Evolutionary conservation across 192 early-diverging fungal genomes (phyloP), one percentile per base, ranked within the genome.

Genomic region (Backusella circina): DNA sequence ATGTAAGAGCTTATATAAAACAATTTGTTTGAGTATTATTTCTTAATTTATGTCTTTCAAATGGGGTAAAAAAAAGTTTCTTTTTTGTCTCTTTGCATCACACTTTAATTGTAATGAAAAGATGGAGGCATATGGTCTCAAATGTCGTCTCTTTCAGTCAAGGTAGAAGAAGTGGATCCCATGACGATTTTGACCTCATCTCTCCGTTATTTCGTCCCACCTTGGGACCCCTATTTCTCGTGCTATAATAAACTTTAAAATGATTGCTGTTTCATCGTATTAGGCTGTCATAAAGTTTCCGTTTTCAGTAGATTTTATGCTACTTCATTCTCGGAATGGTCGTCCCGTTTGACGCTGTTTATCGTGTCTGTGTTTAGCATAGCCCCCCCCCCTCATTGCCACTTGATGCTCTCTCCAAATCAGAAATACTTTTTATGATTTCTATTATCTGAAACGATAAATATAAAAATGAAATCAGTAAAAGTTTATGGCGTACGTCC

Each of bases 121-220:
- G 23, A 57, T 51, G 32, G 51, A 72, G 61, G 37, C 71, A 61
- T 44, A 72, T 72, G 71, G 71, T 72, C 71, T 72, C 71, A 72
- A 72, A 72, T 72, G 71, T 72, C 71, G 68, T 70, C 33, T 44
- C 28, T 38, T 70, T 38, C 39, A 70, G 33, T 35, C 66, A 57
- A 57, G 12, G 23, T 57, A 23, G 12, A 57, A 57, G 23, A 57
- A 57, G 23, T 57, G 51, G 2, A 57, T 57, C 51, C 51, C 51
- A 26, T 57, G 51, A 57, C 51, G 51, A 57, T 57, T 57, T 57
- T 57, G 51, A 57, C 51, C 38, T 70, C 23, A 28, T 18, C 68
- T 23, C 68, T 26, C 68, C 38, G 65, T 31, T 66, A 33, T 30
- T 44, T 44, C 30, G 26, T 38, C 68, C 16, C 38, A 30, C 68